phyloP scores from a whole-genome alignment of 371 early-diverging fungal species.

The Haplosporangium sp. region DNA sequence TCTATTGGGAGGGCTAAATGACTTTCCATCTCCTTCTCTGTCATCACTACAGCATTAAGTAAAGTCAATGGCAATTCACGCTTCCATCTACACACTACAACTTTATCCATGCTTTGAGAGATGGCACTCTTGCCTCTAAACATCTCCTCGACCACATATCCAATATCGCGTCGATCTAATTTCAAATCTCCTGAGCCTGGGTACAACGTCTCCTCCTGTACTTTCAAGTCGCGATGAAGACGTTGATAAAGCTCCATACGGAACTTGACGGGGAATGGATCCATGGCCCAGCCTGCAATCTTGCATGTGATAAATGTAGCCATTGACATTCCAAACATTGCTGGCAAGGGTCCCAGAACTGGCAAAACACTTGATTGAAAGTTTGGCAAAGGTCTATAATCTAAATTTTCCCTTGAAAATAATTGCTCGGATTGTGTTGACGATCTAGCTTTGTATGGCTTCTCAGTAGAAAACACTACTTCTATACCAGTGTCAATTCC shows the following conservation, averaged over 20 bases:
- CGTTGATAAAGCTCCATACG: constrained; percentile 41
- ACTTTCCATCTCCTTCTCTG: constrained; percentile 36
- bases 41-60: constrained; percentile 35
- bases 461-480: constrained; percentile 40
- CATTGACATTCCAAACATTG: constrained; percentile 54
- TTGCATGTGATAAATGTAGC: constrained; percentile 45
- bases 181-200: background rate
- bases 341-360: constrained; percentile 27
- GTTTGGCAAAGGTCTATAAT: constrained; percentile 17
- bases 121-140: constrained; percentile 32
- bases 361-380: constrained; percentile 11
- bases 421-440: background rate
- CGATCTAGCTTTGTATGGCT: constrained; percentile 20
- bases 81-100: constrained; percentile 41
- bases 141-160: constrained; percentile 46
- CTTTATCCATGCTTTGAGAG: constrained; percentile 33
- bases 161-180: constrained; percentile 31
- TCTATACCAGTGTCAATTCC: constrained; percentile 40
- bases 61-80: constrained; percentile 20
- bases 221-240: constrained; percentile 29
- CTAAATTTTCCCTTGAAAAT: background rate
- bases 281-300: constrained; percentile 43
- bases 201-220: constrained; percentile 14
- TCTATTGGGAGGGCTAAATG: constrained; percentile 27
- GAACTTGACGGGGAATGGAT: constrained; percentile 31